Base-by-base conservation (phyloP, 345 rosid genomes). In the Luvunga scandens region DNA sequence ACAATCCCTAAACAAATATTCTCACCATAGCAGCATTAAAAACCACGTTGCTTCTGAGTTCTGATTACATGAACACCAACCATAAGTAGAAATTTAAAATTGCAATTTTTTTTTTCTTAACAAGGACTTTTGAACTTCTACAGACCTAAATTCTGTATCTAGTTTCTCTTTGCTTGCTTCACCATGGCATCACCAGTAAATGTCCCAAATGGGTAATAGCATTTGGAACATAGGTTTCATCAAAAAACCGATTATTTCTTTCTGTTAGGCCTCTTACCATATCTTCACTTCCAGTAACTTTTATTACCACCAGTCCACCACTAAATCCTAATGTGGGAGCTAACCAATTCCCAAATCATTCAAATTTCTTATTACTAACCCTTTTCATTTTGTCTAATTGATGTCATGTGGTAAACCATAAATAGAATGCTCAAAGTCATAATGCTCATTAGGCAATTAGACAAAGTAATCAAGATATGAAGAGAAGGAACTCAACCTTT, bases 401-500 rank as follows among this genome's bases (percentile, higher is more conserved):
- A 57, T 19, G 12, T n/a, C 25, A 64, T 36, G 38, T 25, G 24
- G 42, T 34, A 16, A 57, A 59, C 24, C 65, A 62, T 39, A 62
- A 12, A 60, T 63, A 42, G 59, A 31, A 59, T 7, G 53, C 24
- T 36, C 59, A 75, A 45, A 75, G 36, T 69, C 28, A 19, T 27
- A 45, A 66, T 14, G 57, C 71, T 66, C 31, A 48, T 30, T 34
- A 55, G n/a, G 42, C 10, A 56, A 69, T 64, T 21, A 30, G 19
- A 66, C 33, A 22, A 48, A 75, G 36, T 48, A 78, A 62, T 66
- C 24, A 66, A 73, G 38, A 38, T 13, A 34, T 31, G 82, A 64
- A 71, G 60, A 5, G 33, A 62, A 76, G 76, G 27, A 79, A 50
- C 73, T 48, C 25, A 60, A 90, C 95, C 93, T 90, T 91, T 81